Percentiles rank a stretch among this genome's conserved stretches.
Evolutionary conservation across 2,329 filamentous ascomycete genomes (phyloP).

Genomic region (Raffaelea albimanens): DNA sequence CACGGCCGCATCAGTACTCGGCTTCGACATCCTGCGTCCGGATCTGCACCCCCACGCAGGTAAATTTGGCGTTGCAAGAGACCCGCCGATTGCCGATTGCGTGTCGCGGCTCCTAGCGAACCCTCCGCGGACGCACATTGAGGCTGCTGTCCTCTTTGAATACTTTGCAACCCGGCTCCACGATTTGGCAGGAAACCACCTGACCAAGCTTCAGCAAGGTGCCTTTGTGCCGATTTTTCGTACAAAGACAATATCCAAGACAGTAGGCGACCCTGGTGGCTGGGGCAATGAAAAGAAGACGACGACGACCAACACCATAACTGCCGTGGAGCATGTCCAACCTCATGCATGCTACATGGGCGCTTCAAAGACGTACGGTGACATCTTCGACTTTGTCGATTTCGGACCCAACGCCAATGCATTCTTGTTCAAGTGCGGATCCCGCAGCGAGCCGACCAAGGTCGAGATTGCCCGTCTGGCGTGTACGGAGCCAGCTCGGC

Average conservation of each 20-base stretch:
- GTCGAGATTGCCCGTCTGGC: slow-evolving; percentile 74
- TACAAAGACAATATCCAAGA: no score
- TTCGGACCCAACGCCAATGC: slow-evolving; percentile 82
- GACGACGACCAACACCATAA: not conserved
- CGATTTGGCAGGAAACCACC: slow-evolving; percentile 57
- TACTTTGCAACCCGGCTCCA: slow-evolving; percentile 73
- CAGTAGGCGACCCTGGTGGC: not conserved
- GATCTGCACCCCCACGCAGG: slow-evolving; percentile 72
- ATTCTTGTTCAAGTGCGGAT: slow-evolving; percentile 81
- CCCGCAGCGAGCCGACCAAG: slow-evolving; percentile 84
- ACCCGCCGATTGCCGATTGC: slow-evolving; percentile 72
- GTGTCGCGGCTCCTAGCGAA: slow-evolving; percentile 61
- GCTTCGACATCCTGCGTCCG: slow-evolving; percentile 66
- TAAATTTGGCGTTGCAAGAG: slow-evolving; percentile 76
- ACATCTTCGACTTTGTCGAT: slow-evolving; percentile 96
- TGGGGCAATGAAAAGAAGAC: not conserved
- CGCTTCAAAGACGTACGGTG: slow-evolving; percentile 57
- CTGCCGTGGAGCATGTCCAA: slow-evolving; percentile 42
- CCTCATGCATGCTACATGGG: slow-evolving; percentile 78
- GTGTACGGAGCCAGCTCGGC: slow-evolving; percentile 71
- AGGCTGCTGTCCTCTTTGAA: slow-evolving; percentile 65
- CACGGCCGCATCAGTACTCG: slow-evolving; percentile 63
- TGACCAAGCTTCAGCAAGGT: slow-evolving; percentile 52
- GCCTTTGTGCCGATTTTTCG: slow-evolving; percentile 59
- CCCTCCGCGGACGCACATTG: slow-evolving; percentile 57